A percentile compares a stretch with the other conserved stretches of the same genome.
These are phyloP conservation scores for Fomes fomentarius DNA, from an alignment of 1,284 basidiomycete species.

Conservation along the genomic window DNA sequence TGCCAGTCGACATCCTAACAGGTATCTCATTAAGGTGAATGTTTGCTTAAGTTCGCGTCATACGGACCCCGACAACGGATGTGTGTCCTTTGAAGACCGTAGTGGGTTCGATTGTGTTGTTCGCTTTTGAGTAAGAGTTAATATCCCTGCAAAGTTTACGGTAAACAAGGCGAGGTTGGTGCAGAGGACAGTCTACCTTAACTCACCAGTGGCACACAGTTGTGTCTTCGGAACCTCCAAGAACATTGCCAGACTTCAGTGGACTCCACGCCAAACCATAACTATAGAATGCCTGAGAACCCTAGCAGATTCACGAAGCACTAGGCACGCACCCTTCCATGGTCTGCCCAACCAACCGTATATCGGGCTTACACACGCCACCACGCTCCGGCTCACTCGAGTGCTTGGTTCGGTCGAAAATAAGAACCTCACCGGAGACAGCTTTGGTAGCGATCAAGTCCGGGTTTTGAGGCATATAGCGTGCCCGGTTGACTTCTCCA, in stretches of 20 bases:
- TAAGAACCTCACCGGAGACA: slow-evolving; percentile 86
- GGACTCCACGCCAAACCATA: slow-evolving; percentile 96
- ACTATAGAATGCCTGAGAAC: slow-evolving; percentile 42
- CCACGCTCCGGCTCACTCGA: slow-evolving; percentile 88
- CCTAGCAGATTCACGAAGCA: not conserved
- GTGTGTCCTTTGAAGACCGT: slow-evolving; percentile 87
- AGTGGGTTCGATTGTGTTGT: slow-evolving; percentile 79
- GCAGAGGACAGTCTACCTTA: no score
- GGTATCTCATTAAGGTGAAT: not conserved
- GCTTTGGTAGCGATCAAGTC: slow-evolving; percentile 97
- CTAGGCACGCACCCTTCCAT: slow-evolving; percentile 80
- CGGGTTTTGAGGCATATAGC: slow-evolving; percentile 99
- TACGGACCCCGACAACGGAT: slow-evolving; percentile 84
- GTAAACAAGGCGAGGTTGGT: not conserved
- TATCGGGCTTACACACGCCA: slow-evolving; percentile 89
- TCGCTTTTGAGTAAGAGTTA: slow-evolving; percentile 85
- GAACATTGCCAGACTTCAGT: slow-evolving; percentile 78
- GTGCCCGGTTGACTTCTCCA: slow-evolving; percentile 95
- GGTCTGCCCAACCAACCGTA: slow-evolving; percentile 86
- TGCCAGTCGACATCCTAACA: slow-evolving; percentile 96
- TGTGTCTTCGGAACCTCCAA: slow-evolving; percentile 95
- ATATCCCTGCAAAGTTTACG: slow-evolving; percentile 72
- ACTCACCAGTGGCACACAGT: slow-evolving; percentile 93
- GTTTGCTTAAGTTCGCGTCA: no score
- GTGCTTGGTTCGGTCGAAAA: slow-evolving; percentile 98